These are phyloP conservation scores for Arabidopsis lyrata DNA, from an alignment of 441 rosid species.

Conservation along the genomic window DNA sequence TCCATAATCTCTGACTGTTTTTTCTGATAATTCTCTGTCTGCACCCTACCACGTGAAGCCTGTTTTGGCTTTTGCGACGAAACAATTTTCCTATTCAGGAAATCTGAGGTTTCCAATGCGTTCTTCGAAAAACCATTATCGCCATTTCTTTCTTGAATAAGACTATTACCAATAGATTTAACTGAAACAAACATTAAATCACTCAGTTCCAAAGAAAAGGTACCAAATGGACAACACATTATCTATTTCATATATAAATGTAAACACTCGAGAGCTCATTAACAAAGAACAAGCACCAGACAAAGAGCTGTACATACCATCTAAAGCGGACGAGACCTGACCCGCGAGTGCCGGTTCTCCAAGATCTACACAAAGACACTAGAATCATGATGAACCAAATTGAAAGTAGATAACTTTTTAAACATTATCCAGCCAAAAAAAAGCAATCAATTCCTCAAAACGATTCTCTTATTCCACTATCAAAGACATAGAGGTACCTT, in stretches of 20 bases:
- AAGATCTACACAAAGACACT: constrained; percentile 24
- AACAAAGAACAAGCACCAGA: too few species aligned
- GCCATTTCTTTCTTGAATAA: constrained; percentile 1
- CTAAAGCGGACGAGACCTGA: constrained; percentile 29
- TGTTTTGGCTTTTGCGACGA: constrained; percentile 40
- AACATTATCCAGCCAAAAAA: background rate
- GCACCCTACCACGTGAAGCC: constrained; percentile 59
- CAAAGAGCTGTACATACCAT: too few species aligned
- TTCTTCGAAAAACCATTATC: constrained; percentile 5
- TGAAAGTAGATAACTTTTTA: background rate
- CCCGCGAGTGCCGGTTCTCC: constrained; percentile 7
- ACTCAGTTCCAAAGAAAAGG: background rate
- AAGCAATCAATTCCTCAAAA: background rate
- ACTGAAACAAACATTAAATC: constrained; percentile 13
- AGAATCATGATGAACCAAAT: background rate
- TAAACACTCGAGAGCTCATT: constrained; percentile 4
- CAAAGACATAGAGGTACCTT: constrained; percentile 9
- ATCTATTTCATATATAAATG: background rate
- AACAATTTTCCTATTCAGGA: constrained; percentile 9
- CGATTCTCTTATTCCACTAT: background rate
- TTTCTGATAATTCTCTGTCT: constrained; percentile 49
- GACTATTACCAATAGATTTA: background rate
- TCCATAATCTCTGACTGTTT: constrained; percentile 50
- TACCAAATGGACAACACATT: constrained; percentile 11
- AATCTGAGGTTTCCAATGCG: constrained; percentile 49